Evolutionary conservation across 1,284 basidiomycete species (phyloP).

Genomic region (Stygiomarasmius scandens): DNA sequence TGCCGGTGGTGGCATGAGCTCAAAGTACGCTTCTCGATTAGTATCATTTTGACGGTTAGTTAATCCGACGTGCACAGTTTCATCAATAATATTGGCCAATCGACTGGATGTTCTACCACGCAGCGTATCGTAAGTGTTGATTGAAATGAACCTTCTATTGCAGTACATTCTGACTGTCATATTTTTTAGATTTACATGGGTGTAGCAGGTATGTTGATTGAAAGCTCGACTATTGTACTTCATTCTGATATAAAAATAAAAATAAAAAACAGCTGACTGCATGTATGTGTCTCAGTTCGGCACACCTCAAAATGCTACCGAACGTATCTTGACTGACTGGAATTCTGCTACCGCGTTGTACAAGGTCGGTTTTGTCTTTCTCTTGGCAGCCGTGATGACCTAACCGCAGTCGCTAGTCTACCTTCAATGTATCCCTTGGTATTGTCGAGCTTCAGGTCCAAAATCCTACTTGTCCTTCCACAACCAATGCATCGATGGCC

Average conservation of each 20-base stretch:
- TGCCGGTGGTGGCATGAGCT: conserved; percentile 49
- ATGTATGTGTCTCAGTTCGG: conserved; percentile 71
- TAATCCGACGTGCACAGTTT: conserved; percentile 50
- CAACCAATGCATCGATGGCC: conserved; percentile 46
- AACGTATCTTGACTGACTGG: conserved; percentile 78
- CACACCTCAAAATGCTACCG: conserved; percentile 65
- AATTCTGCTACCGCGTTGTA: conserved; percentile 81
- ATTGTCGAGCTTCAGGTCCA: conserved; percentile 82
- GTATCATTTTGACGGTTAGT: conserved; percentile 15
- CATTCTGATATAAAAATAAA: no score
- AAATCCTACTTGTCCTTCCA: conserved; percentile 54
- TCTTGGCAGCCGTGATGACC: background rate
- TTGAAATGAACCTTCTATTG: no score
- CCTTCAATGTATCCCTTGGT: conserved; percentile 87
- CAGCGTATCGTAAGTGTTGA: conserved; percentile 70
- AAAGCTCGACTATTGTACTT: no score
- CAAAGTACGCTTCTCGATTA: conserved; percentile 43
- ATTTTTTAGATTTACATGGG: conserved; percentile 69
- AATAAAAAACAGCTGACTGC: conserved; percentile 88
- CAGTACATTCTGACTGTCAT: background rate
- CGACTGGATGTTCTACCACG: conserved; percentile 72
- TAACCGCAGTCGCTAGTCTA: conserved; percentile 39
- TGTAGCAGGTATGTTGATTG: no score
- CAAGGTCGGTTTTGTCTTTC: conserved; percentile 45
- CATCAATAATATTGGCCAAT: conserved; percentile 65